Percentiles rank a stretch among this genome's conserved stretches.
Conservation (phyloP, 2,329 filamentous ascomycete species). For the Mycocentrospora acerina region DNA sequence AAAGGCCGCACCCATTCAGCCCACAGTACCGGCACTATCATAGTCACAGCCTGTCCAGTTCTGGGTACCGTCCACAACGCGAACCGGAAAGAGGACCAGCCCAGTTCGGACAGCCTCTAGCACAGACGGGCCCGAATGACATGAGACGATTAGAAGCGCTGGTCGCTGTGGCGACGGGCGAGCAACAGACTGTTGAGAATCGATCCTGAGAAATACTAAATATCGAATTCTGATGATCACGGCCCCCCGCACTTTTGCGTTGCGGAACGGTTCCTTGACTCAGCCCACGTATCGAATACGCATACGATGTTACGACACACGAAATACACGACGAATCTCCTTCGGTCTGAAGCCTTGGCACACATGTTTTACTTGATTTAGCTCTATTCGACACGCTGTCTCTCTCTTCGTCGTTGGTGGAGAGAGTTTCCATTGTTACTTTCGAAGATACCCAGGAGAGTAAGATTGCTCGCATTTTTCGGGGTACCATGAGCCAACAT, state of each 20-base stretch:
- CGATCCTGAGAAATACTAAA: slow-evolving; percentile 12
- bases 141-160: slow-evolving; percentile 62
- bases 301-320: slow-evolving; percentile 25
- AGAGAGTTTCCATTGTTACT: slow-evolving; percentile 22
- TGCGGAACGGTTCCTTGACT: not conserved
- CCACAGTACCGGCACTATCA: slow-evolving; percentile 32
- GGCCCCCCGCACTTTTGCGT: too few species aligned
- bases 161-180: slow-evolving; percentile 65
- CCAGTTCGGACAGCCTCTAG: slow-evolving; percentile 35
- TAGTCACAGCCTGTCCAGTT: slow-evolving; percentile 30
- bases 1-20: slow-evolving; percentile 36
- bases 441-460: slow-evolving; percentile 38
- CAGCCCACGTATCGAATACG: slow-evolving; percentile 7
- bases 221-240: too few species aligned
- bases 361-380: slow-evolving; percentile 16
- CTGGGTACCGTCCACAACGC: slow-evolving; percentile 31
- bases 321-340: slow-evolving; percentile 20
- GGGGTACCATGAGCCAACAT: slow-evolving; percentile 11
- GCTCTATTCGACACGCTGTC: slow-evolving; percentile 13
- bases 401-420: slow-evolving; percentile 21
- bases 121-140: slow-evolving; percentile 45
- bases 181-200: slow-evolving; percentile 45
- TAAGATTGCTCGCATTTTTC: slow-evolving; percentile 19
- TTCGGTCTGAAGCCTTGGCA: slow-evolving; percentile 17
- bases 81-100: slow-evolving; percentile 32